phyloP scores from a whole-genome alignment of 1,139 yeast species.

The Groenewaldozyma auringiensis region DNA sequence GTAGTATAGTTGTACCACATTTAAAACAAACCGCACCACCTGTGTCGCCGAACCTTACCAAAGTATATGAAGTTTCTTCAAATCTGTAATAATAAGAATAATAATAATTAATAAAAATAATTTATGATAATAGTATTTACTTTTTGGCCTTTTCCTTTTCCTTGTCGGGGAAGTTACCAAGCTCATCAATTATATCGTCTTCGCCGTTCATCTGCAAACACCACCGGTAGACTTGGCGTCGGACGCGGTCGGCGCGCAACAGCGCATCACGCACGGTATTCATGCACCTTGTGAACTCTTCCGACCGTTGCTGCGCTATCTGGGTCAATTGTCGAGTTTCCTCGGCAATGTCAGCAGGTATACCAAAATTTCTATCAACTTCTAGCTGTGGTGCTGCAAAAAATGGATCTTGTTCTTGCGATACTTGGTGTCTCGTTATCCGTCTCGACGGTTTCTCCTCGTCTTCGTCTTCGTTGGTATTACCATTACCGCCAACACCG shows the following conservation, averaged over 20 bases:
- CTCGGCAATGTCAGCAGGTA: constrained; percentile 48
- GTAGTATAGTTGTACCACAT: neutral
- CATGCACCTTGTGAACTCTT: constrained; percentile 79
- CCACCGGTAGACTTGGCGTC: constrained; percentile 67
- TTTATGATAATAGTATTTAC: neutral
- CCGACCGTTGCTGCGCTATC: constrained; percentile 75
- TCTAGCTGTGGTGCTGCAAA: constrained; percentile 52
- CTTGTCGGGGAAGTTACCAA: constrained; percentile 11
- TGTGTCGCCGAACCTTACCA: neutral
- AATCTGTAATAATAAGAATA: constrained; percentile 1
- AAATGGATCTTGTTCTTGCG: constrained; percentile 47
- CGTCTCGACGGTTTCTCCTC: constrained; percentile 23
- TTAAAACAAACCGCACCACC: neutral
- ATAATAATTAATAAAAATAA: constrained; percentile 6
- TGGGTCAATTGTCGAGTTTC: constrained; percentile 60
- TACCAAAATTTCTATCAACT: constrained; percentile 40
- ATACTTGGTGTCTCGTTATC: constrained; percentile 31
- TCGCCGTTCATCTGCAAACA: constrained; percentile 79
- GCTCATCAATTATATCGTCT: constrained; percentile 37
- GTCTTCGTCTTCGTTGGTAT: constrained; percentile 8
- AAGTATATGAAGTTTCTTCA: neutral
- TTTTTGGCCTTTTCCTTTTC: neutral
- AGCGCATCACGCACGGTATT: constrained; percentile 63
- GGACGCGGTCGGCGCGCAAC: constrained; percentile 68
- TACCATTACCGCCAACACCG: neutral